Conservation (phyloP, 805 yeast species). For the Cyberlindnera mrakii region DNA sequence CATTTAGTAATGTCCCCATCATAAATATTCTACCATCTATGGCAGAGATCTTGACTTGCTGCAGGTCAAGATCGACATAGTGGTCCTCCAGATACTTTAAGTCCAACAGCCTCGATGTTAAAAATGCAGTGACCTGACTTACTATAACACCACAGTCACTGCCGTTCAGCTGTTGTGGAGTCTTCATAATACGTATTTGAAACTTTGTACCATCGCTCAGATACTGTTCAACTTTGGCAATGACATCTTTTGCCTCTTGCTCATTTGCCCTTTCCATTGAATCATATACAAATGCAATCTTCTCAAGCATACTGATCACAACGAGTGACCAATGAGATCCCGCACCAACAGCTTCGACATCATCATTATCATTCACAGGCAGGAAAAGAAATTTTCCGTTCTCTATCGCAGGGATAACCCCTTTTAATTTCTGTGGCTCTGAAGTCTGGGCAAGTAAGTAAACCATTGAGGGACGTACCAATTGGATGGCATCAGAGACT, state of each 20-base stretch:
- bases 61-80: slow-evolving; percentile 33
- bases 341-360: slow-evolving; percentile 50
- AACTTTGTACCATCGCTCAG: slow-evolving; percentile 15
- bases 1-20: slow-evolving; percentile 29
- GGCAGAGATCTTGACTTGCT: slow-evolving; percentile 39
- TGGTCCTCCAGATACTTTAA: slow-evolving; percentile 21
- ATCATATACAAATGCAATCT: slow-evolving; percentile 51
- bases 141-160: slow-evolving; percentile 55
- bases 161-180: slow-evolving; percentile 60
- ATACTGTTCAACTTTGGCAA: slow-evolving; percentile 20
- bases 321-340: slow-evolving; percentile 78
- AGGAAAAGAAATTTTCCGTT: slow-evolving; percentile 48
- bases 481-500: slow-evolving; percentile 28
- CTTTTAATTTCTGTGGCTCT: slow-evolving; percentile 36
- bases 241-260: slow-evolving; percentile 15
- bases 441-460: slow-evolving; percentile 52
- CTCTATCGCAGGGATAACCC: slow-evolving; percentile 40
- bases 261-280: slow-evolving; percentile 31
- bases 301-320: slow-evolving; percentile 43
- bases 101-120: slow-evolving; percentile 29
- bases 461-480: slow-evolving; percentile 57
- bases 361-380: slow-evolving; percentile 64
- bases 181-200: slow-evolving; percentile 15
- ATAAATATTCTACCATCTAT: slow-evolving; percentile 41
- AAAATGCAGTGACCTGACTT: slow-evolving; percentile 29